A percentile compares a stretch with the other conserved stretches of the same genome.
phyloP scores from a whole-genome alignment of 2,329 filamentous ascomycete species.

The Daldinia sp. region DNA sequence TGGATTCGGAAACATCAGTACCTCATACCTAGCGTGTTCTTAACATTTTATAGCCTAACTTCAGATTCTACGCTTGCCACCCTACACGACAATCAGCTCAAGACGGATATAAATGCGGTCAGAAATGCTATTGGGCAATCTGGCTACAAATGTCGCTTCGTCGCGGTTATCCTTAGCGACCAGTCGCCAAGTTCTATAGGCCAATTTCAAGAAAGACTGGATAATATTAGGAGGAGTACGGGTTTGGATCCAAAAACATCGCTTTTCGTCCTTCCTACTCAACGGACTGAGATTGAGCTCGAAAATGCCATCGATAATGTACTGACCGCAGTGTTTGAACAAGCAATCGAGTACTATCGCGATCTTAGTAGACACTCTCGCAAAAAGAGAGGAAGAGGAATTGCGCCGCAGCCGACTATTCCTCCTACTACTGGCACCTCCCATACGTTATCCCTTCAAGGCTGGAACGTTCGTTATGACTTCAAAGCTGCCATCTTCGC shows the following conservation, averaged over 20 bases:
- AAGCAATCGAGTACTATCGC: constrained; percentile 88
- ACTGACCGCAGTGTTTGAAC: constrained; percentile 74
- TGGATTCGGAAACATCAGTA: constrained; percentile 93
- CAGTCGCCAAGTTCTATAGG: constrained; percentile 61
- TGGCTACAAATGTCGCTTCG: constrained; percentile 79
- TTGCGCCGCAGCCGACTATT: constrained; percentile 80
- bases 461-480: constrained; percentile 94
- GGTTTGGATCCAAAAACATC: constrained; percentile 81
- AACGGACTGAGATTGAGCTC: constrained; percentile 75
- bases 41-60: constrained; percentile 82
- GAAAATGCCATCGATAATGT: constrained; percentile 77
- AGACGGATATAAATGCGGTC: constrained; percentile 82
- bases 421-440: constrained; percentile 86
- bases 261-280: constrained; percentile 82
- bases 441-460: constrained; percentile 81
- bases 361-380: constrained; percentile 92
- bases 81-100: constrained; percentile 85
- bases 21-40: constrained; percentile 78
- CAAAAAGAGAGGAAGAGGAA: constrained; percentile 83
- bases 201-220: constrained; percentile 75
- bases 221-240: constrained; percentile 80
- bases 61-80: constrained; percentile 77
- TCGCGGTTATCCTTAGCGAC: constrained; percentile 80
- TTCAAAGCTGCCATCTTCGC: constrained; percentile 92
- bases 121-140: constrained; percentile 72